Evolutionary conservation across 345 rosid species (phyloP).

Genomic region (Syzygium oleosum): DNA sequence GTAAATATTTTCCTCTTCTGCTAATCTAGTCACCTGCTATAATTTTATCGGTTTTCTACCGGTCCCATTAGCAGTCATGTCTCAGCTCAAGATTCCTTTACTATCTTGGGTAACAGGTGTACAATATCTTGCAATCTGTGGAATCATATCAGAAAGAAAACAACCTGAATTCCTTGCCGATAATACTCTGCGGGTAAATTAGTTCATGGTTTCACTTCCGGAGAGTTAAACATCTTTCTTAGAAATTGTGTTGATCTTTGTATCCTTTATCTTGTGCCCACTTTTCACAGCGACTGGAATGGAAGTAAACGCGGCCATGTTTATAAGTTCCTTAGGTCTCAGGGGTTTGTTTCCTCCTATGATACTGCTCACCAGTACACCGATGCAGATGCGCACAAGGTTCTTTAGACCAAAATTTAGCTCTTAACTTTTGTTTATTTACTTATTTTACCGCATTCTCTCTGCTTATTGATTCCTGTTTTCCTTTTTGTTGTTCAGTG

Average conservation of each 20-base stretch:
- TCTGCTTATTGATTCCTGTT: background rate
- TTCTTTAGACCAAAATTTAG: conserved; percentile 8
- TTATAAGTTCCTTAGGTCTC: conserved; percentile 89
- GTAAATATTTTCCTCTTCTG: conserved; percentile 15
- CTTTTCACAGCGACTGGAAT: conserved; percentile 76
- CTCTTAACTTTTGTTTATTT: background rate
- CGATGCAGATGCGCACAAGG: conserved; percentile 94
- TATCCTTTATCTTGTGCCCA: background rate
- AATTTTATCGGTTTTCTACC: background rate
- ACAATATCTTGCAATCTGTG: conserved; percentile 66
- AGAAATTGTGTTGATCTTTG: background rate
- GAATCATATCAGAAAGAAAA: conserved; percentile 68
- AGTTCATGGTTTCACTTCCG: background rate
- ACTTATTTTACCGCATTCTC: background rate
- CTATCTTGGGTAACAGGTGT: conserved; percentile 37
- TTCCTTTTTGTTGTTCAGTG: conserved; percentile 43
- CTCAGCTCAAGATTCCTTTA: background rate
- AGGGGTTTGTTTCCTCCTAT: conserved; percentile 88
- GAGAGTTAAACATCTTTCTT: background rate
- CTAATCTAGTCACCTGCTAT: background rate
- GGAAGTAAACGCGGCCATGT: conserved; percentile 98
- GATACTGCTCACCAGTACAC: conserved; percentile 88
- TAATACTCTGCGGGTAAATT: conserved; percentile 80
- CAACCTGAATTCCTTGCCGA: conserved; percentile 47
- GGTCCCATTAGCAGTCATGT: background rate